phyloP scores from a whole-genome alignment of 768 basidiomycete genomes.

The Pleurotus salmoneostramineus region DNA sequence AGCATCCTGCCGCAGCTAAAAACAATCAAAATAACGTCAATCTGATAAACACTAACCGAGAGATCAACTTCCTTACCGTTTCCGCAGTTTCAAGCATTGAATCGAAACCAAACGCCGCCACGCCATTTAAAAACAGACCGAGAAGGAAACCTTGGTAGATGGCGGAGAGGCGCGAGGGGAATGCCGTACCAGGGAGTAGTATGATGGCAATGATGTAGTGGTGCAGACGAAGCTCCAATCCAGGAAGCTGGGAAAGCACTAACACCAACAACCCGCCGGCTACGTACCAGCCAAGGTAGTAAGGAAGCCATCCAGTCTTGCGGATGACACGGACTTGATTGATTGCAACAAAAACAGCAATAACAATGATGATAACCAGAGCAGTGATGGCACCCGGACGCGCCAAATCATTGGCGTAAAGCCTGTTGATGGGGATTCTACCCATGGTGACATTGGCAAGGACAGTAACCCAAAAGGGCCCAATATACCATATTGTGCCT shows the following conservation, averaged over 20 bases:
- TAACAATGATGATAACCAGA: slow-evolving; percentile 62
- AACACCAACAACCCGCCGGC: slow-evolving; percentile 61
- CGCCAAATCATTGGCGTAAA: slow-evolving; percentile 69
- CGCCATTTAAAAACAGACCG: slow-evolving; percentile 79
- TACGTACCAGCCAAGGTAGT: slow-evolving; percentile 73
- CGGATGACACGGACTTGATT: slow-evolving; percentile 84
- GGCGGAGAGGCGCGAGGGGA: slow-evolving; percentile 76
- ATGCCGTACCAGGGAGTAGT: slow-evolving; percentile 74
- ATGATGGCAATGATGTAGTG: slow-evolving; percentile 80
- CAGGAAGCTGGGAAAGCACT: slow-evolving; percentile 67
- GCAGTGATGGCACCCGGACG: slow-evolving; percentile 65
- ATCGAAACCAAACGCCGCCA: slow-evolving; percentile 75
- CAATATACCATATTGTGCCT: slow-evolving; percentile 68
- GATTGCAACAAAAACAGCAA: slow-evolving; percentile 53
- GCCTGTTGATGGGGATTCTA: slow-evolving; percentile 71
- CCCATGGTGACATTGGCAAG: slow-evolving; percentile 70
- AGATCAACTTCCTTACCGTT: slow-evolving; percentile 43
- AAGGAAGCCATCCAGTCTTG: slow-evolving; percentile 79
- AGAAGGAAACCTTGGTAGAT: slow-evolving; percentile 80
- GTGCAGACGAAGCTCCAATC: slow-evolving; percentile 67
- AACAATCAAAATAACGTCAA: slow-evolving; percentile 8
- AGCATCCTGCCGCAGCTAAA: slow-evolving; percentile 70
- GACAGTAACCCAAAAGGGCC: slow-evolving; percentile 75
- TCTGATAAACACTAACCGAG: background rate
- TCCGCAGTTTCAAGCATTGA: slow-evolving; percentile 74